Conservation (phyloP, 805 yeast species). For the Candida xiaguanensis region DNA sequence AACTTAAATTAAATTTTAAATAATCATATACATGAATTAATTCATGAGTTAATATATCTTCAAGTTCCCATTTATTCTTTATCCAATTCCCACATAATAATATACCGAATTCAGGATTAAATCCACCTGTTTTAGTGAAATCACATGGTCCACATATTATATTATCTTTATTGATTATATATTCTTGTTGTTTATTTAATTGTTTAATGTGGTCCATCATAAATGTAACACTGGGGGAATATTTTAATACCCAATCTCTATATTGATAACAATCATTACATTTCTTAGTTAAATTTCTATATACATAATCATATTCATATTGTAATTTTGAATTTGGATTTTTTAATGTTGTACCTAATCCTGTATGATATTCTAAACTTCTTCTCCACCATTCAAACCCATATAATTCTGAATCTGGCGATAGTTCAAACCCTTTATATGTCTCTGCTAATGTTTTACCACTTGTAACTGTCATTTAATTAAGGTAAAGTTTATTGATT, state of each 20-base stretch:
- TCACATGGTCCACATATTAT: slow-evolving; percentile 82
- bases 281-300: slow-evolving; percentile 40
- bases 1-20: slow-evolving; percentile 80
- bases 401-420: slow-evolving; percentile 25
- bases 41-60: slow-evolving; percentile 91
- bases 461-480: neutral
- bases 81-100: slow-evolving; percentile 83
- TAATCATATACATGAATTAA: slow-evolving; percentile 91
- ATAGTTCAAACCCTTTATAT: slow-evolving; percentile 12
- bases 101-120: slow-evolving; percentile 85
- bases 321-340: slow-evolving; percentile 34
- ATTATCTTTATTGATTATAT: slow-evolving; percentile 38
- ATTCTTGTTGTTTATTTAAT: slow-evolving; percentile 44
- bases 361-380: slow-evolving; percentile 66
- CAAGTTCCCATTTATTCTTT: slow-evolving; percentile 71
- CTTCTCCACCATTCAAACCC: slow-evolving; percentile 85
- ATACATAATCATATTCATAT: slow-evolving; percentile 57
- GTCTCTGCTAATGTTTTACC: neutral
- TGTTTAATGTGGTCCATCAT: slow-evolving; percentile 81
- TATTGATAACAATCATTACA: slow-evolving; percentile 72
- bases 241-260: slow-evolving; percentile 73
- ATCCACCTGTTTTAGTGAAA: slow-evolving; percentile 84
- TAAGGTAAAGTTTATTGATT: no score
- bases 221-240: slow-evolving; percentile 82
- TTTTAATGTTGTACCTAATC: slow-evolving; percentile 55